Evolutionary conservation across 371 early-diverging fungal species (phyloP), one percentile per base, ranked within the genome.

Genomic region (Mortierella sp.): DNA sequence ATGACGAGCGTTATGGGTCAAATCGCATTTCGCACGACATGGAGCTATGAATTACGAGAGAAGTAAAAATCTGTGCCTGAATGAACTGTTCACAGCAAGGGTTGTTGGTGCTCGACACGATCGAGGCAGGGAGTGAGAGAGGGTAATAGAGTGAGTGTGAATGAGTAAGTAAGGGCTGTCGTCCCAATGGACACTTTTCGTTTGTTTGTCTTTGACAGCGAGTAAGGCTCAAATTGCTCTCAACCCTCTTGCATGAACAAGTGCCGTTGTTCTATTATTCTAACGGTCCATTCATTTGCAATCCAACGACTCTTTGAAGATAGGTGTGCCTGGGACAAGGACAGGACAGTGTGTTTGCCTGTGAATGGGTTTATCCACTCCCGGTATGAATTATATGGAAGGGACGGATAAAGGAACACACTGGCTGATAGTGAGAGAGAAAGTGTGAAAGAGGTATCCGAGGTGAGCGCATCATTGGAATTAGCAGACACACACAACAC

Each of bases 221-320:
- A 13, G 50, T 50, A 50, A 9, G 21, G 68, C 68, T 38, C 68
- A 38, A 21, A 68, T 38, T 68, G 68, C 68, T 68, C 68, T 68
- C 68, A 68, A 38, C 68, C 38, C 55, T n/a, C 21, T 7, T 68
- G 24, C 16, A 42, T 38, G 68, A 24, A 38, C 34, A 68, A 68
- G 24, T 24, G 34, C 42, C 24, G 68, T 34, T 21, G 63, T 68
- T 68, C 68, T 68, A 68, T 42, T 65, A 19, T 38, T 68, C 19
- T 42, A 68, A 68, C 24, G 68, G 42, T 42, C 68, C 44, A 24
- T 42, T 24, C 44, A 68, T 38, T 58, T 55, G 55, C n/a, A 55
- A 55, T 24, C 24, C 8, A 1, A 54, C n/a, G n/a, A n/a, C n/a
- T 50, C 50, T 0, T 50, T 50, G 16, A 55, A n/a, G n/a, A 5